phyloP scores from a whole-genome alignment of 2,329 filamentous ascomycete species.

The Ceratocystis harringtonii region DNA sequence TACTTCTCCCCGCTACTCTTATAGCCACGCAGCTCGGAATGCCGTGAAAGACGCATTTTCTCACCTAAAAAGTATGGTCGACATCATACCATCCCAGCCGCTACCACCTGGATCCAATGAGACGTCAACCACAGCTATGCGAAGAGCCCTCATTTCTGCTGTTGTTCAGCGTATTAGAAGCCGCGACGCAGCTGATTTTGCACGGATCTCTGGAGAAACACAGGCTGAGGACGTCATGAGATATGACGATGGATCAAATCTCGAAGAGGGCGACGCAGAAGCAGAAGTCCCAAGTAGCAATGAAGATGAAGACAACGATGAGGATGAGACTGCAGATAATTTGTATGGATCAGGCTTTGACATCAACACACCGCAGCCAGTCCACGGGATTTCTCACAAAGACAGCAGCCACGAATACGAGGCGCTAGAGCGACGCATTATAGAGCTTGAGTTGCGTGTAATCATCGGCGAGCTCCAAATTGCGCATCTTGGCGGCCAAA shows the following conservation, averaged over 20 bases:
- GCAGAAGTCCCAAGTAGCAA: neutral
- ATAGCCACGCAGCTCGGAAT: neutral
- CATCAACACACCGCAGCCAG: neutral
- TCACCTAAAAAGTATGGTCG: neutral
- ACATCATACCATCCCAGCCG: neutral
- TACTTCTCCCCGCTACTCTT: neutral
- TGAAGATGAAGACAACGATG: neutral
- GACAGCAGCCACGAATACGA: neutral
- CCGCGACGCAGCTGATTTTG: neutral
- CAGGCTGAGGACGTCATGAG: neutral
- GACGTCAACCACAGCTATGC: neutral
- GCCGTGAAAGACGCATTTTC: neutral
- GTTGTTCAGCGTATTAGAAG: neutral
- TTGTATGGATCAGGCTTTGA: neutral
- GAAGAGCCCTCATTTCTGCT: neutral
- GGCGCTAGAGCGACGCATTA: neutral
- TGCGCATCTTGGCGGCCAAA: neutral
- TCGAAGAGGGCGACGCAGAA: neutral
- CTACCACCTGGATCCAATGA: neutral
- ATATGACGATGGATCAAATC: neutral
- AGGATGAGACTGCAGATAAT: neutral
- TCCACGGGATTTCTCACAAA: neutral
- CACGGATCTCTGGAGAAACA: neutral
- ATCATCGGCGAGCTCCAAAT: neutral
- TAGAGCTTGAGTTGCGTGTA: conserved; percentile 9